Percentiles rank a stretch among this genome's conserved stretches.
Conservation (phyloP, 225 moss, liverwort and hornwort genomes). For the Climacium dendroides region DNA sequence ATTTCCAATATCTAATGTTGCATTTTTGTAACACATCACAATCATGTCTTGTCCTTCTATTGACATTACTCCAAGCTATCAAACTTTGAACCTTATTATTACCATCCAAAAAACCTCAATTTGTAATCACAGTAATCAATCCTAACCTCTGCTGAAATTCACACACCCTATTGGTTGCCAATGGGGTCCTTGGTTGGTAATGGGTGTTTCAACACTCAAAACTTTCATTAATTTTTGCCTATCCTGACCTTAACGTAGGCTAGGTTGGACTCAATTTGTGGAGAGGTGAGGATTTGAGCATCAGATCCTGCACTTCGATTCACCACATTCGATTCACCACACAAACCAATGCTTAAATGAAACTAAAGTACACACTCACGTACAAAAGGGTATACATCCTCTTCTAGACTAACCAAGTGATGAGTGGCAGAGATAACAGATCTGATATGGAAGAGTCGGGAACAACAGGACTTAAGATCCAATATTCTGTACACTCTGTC, state of each 20-base stretch:
- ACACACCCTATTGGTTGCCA: no score
- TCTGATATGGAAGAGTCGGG: neutral
- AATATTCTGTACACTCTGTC: constrained; percentile 79
- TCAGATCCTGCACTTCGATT: neutral
- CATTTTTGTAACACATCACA: no score
- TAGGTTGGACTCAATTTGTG: neutral
- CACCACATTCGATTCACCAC: neutral
- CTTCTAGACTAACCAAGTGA: neutral
- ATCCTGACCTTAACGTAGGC: neutral
- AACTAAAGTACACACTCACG: constrained; percentile 4
- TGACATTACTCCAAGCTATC: no score
- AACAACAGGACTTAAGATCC: constrained; percentile 20
- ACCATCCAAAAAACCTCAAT: no score
- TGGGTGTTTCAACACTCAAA: neutral
- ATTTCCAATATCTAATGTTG: no score
- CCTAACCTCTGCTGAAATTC: no score
- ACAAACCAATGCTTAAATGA: neutral
- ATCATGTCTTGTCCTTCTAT: no score
- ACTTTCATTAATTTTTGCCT: neutral
- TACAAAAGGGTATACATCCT: neutral
- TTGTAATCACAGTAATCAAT: no score
- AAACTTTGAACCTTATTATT: no score
- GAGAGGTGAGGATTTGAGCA: neutral
- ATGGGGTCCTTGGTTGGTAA: no score
- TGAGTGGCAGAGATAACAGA: neutral